phyloP scores from a whole-genome alignment of 805 yeast species.

The Saccharomyces mikatae region DNA sequence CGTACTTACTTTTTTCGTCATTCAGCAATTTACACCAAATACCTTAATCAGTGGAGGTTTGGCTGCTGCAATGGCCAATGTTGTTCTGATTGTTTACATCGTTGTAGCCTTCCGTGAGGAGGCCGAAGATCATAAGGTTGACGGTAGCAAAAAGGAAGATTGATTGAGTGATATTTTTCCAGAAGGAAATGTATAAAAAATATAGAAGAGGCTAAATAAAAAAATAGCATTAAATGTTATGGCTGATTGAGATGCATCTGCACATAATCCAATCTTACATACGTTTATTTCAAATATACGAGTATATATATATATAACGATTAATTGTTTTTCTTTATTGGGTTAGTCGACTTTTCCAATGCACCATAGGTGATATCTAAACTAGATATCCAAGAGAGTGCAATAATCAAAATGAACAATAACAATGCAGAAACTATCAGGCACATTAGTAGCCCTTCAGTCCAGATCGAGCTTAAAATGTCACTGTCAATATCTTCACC shows the following conservation, averaged over 20 bases:
- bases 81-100: constrained; percentile 65
- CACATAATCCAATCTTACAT: constrained; percentile 1
- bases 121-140: constrained; percentile 29
- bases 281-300: constrained; percentile 5
- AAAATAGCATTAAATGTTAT: neutral
- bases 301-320: constrained; percentile 4
- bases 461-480: constrained; percentile 27
- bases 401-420: constrained; percentile 47
- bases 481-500: constrained; percentile 13
- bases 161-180: constrained; percentile 1
- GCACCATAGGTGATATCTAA: constrained; percentile 75
- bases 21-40: constrained; percentile 39
- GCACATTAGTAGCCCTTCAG: constrained; percentile 66
- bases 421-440: constrained; percentile 58
- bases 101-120: constrained; percentile 70
- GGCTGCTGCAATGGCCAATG: constrained; percentile 71
- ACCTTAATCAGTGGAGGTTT: constrained; percentile 68
- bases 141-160: constrained; percentile 33
- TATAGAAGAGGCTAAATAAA: neutral
- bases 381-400: constrained; percentile 63
- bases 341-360: constrained; percentile 49
- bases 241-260: neutral
- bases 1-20: constrained; percentile 49
- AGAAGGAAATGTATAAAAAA: neutral
- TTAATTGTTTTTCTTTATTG: constrained; percentile 26